Evolutionary conservation across 192 early-diverging fungal species (phyloP).

Genomic region (Paraglomus brasilianum): DNA sequence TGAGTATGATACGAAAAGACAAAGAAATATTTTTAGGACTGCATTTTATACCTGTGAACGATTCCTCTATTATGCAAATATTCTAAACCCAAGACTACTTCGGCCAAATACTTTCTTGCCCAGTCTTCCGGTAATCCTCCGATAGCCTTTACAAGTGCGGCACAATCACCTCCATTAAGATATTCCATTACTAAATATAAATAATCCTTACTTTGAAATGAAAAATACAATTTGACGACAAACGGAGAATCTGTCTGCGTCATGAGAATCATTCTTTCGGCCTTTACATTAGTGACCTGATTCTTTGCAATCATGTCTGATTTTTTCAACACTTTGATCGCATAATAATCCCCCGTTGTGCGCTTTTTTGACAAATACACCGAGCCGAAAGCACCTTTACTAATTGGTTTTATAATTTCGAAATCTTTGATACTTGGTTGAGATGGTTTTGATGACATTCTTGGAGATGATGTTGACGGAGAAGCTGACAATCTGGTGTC

Average conservation of each 20-base stretch:
- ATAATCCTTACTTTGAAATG: conserved; percentile 83
- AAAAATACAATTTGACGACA: conserved; percentile 81
- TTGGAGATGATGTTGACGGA: conserved; percentile 41
- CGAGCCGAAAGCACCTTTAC: conserved; percentile 86
- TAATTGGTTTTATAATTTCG: conserved; percentile 88
- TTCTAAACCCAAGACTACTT: conserved; percentile 77
- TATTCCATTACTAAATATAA: conserved; percentile 88
- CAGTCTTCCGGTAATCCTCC: conserved; percentile 75
- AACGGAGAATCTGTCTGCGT: conserved; percentile 80
- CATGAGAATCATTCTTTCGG: conserved; percentile 86
- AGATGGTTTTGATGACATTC: conserved; percentile 49
- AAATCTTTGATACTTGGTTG: conserved; percentile 83
- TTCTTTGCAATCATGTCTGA: conserved; percentile 91
- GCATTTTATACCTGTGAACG: conserved; percentile 67
- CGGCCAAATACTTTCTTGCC: conserved; percentile 82
- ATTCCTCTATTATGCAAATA: conserved; percentile 77
- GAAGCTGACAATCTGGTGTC: not conserved
- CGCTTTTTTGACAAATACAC: conserved; percentile 85
- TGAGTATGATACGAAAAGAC: not conserved
- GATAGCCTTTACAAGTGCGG: conserved; percentile 75
- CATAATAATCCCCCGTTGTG: conserved; percentile 82
- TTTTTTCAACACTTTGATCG: conserved; percentile 85
- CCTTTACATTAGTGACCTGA: conserved; percentile 87
- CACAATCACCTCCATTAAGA: conserved; percentile 86
- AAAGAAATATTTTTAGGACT: not conserved